phyloP scores from a whole-genome alignment of 2,329 filamentous ascomycete species.

The Pseudogymnoascus sp. region DNA sequence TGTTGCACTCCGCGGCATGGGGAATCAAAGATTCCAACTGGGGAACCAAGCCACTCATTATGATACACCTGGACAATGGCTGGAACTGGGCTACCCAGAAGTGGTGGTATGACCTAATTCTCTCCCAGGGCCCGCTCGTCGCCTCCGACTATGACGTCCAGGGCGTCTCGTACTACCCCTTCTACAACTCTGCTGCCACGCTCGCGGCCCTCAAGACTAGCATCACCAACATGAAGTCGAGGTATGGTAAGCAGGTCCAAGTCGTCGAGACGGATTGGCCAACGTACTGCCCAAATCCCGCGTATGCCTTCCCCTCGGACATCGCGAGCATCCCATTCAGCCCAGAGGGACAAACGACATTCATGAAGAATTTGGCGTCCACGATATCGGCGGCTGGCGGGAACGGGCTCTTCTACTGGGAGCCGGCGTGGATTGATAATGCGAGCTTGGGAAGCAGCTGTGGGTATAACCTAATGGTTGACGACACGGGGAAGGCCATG shows the following conservation, averaged over 20 bases:
- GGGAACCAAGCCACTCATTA: constrained; percentile 54
- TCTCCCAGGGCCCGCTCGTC: constrained; percentile 43
- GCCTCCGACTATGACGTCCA: constrained; percentile 60
- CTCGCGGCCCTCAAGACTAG: constrained; percentile 48
- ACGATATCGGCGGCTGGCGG: constrained; percentile 50
- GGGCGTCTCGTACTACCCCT: constrained; percentile 68
- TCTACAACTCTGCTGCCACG: constrained; percentile 55
- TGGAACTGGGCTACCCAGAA: constrained; percentile 63
- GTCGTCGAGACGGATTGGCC: constrained; percentile 70
- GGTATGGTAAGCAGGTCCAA: constrained; percentile 59
- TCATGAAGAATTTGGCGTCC: constrained; percentile 52
- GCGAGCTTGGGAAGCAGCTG: constrained; percentile 58
- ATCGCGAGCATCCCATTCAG: constrained; percentile 53
- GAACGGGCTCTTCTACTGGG: constrained; percentile 64
- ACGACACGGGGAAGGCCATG: constrained; percentile 45
- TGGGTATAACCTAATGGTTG: constrained; percentile 56
- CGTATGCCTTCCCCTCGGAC: constrained; percentile 54
- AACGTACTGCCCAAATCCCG: constrained; percentile 50
- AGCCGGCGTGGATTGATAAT: constrained; percentile 65
- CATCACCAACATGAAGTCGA: constrained; percentile 51
- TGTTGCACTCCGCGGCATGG: constrained; percentile 57
- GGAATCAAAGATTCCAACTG: constrained; percentile 59
- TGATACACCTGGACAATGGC: constrained; percentile 71
- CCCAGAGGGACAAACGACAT: constrained; percentile 54
- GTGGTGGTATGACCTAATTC: constrained; percentile 55